Evolutionary conservation across 495 filamentous ascomycete species (phyloP).

Genomic region (Melanomma pulvis-pyrius): DNA sequence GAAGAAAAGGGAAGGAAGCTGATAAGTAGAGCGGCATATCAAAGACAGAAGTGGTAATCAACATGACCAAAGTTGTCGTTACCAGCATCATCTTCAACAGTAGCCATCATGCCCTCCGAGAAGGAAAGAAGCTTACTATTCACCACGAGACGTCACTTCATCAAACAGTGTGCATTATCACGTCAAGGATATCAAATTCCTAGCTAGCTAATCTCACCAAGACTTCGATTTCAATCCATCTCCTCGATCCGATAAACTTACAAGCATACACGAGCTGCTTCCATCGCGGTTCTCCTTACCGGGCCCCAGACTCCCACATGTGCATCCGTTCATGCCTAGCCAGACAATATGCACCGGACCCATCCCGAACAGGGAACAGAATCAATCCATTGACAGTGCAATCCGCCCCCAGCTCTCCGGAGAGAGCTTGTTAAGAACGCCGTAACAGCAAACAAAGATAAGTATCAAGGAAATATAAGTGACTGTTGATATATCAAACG

Average conservation of each 20-base stretch:
- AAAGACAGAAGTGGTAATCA: too few relatives aligned
- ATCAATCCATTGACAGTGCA: not conserved
- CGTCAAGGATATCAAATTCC: slow-evolving; percentile 1
- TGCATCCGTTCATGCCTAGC: slow-evolving; percentile 1
- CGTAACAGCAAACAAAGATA: not conserved
- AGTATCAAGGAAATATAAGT: not conserved
- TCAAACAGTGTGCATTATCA: too few relatives aligned
- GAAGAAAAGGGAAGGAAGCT: too few relatives aligned
- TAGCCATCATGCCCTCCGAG: too few relatives aligned
- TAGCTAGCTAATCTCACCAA: not conserved
- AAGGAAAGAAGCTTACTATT: too few relatives aligned
- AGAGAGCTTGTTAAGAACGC: not conserved
- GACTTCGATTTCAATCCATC: not conserved
- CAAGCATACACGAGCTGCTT: too few relatives aligned
- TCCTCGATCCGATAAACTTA: not conserved
- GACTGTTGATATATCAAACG: not conserved
- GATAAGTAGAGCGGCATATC: too few relatives aligned
- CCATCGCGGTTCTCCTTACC: not conserved
- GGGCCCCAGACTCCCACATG: not conserved
- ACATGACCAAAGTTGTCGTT: too few relatives aligned
- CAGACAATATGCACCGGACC: slow-evolving; percentile 4
- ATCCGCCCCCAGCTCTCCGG: not conserved
- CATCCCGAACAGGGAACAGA: not conserved
- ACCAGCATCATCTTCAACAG: too few relatives aligned
- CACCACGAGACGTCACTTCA: too few relatives aligned